Percentiles rank a stretch among this genome's conserved stretches.
Conservation (phyloP, 495 filamentous ascomycete species). For the Talaromyces adpressus region DNA sequence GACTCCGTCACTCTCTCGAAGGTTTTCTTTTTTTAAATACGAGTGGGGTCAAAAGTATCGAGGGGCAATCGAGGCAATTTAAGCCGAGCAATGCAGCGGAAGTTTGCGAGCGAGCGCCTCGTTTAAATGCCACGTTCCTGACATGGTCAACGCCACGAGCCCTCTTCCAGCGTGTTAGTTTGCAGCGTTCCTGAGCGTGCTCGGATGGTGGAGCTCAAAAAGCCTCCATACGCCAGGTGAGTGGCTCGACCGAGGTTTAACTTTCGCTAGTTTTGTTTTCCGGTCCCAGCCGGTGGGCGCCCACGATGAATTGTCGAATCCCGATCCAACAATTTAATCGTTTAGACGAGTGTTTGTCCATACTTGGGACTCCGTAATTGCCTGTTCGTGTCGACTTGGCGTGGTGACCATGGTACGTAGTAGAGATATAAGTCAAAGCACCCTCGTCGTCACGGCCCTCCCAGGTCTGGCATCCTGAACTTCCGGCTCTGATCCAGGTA, state of each 20-base stretch:
- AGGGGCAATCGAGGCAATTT: no score
- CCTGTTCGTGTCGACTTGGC: not conserved
- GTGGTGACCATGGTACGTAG: not conserved
- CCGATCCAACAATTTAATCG: not conserved
- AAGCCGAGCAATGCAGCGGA: no score
- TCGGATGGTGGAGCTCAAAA: not conserved
- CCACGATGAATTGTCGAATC: not conserved
- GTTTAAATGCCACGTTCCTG: not conserved
- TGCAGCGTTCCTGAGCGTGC: not conserved
- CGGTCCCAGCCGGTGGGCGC: not conserved
- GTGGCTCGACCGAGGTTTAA: not conserved
- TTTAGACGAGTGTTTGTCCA: not conserved
- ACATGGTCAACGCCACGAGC: not conserved
- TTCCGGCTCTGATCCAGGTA: not conserved
- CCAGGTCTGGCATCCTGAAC: not conserved
- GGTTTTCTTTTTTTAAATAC: no score
- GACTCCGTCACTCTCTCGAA: no score
- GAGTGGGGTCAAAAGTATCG: no score
- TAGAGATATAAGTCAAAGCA: not conserved
- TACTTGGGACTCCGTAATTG: no score
- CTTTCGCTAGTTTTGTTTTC: not conserved
- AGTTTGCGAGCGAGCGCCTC: not conserved
- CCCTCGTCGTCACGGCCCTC: not conserved
- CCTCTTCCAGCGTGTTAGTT: no score
- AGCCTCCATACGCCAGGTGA: not conserved